Base-by-base conservation (phyloP, 441 rosid genomes). In the Manihot esculenta region DNA sequence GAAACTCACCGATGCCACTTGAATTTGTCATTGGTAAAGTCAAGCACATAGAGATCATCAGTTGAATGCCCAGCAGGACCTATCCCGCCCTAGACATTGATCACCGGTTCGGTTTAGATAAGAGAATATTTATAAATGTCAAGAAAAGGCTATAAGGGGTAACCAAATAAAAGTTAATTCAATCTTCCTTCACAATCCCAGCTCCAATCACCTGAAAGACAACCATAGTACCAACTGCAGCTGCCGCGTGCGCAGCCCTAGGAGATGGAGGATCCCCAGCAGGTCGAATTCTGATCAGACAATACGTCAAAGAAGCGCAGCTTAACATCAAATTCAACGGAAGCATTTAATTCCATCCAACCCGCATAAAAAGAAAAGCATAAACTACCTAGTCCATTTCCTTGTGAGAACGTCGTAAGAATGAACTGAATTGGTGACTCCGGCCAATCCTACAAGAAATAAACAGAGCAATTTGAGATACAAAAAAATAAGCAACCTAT, bases 41-140 rank as follows among this genome's bases (percentile, higher is more conserved):
- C 99, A 50, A 95, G 97, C 76, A 95, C 99, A 21, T 81, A 95
- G 64, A 95, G 89, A 86, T 95, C 99, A 77, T 95, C 99, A 17
- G 97, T 91, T 54, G 99, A 95, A 79, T 95, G 98, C 66, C 99
- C 98, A 6, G 99, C 98, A 45, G 99, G 99, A 68, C 99, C 99
- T 76, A 95, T 95, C 75, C 99, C 99, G 70, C 99, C 98, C 99
- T 95, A 83, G 45, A 62, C 71, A 80, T 62, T 26, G 5, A 68
- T 12, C 71, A 72, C 60, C 72, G 64, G 10, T 70, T 26, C 72
- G 58, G 23, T 5, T 12, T 13, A 67, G 35, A 59, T 33, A 66
- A 48, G 54, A 50, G 15, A 44, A 10, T 10, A 11, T 44, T 44
- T 13, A 44, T 44, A 8, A 11, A 10, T 44, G 1, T 5, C 2